Conservation (phyloP, 768 basidiomycete species). For the Amanita phalloides region DNA sequence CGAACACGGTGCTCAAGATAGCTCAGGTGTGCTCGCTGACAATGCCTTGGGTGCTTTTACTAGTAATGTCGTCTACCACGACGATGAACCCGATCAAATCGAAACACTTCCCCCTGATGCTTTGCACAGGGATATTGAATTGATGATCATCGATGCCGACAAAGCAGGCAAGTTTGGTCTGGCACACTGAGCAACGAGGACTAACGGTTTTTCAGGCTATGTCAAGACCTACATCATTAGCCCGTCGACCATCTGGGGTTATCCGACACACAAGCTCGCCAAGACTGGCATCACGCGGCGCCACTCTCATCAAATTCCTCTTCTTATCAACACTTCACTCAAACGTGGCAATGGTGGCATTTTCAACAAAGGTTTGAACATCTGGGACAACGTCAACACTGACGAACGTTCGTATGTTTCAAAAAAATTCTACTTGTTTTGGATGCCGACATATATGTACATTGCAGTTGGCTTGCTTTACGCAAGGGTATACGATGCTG, state of each 20-base stretch:
- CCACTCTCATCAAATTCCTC: constrained; percentile 42
- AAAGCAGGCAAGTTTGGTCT: constrained; percentile 24
- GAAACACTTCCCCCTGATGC: constrained; percentile 33
- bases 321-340: constrained; percentile 31
- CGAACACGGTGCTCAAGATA: background rate
- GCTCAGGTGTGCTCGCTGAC: constrained; percentile 25
- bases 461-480: constrained; percentile 33
- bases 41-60: constrained; percentile 27
- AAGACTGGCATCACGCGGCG: constrained; percentile 41
- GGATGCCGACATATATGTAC: background rate
- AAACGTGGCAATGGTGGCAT: constrained; percentile 40
- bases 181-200: background rate
- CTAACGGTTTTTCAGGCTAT: constrained; percentile 25
- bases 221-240: constrained; percentile 39
- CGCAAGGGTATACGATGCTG: constrained; percentile 28
- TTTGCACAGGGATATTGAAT: constrained; percentile 40
- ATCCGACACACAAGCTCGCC: constrained; percentile 35
- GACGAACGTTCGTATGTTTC: constrained; percentile 30
- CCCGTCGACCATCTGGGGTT: constrained; percentile 51
- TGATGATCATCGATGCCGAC: constrained; percentile 34
- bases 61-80: constrained; percentile 33
- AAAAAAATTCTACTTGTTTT: background rate
- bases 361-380: constrained; percentile 44
- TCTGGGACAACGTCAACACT: constrained; percentile 49
- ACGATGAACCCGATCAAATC: constrained; percentile 34